A percentile compares a stretch with the other conserved stretches of the same genome.
phyloP scores from a whole-genome alignment of 331 rosid species.

The Pyracantha coccinea region DNA sequence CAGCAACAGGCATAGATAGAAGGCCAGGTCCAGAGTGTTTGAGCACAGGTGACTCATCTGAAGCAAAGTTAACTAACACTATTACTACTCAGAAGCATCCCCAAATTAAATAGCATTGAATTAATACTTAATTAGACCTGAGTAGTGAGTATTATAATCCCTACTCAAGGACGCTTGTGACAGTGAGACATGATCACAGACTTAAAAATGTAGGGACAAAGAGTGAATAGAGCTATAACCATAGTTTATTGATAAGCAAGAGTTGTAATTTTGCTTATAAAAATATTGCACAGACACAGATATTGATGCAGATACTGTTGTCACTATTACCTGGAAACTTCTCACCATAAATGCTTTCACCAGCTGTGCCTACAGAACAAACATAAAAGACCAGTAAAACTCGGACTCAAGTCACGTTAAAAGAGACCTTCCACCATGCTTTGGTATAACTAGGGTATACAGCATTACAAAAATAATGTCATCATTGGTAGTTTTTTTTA shows the following conservation, averaged over 20 bases:
- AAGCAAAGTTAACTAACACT: conserved; percentile 14
- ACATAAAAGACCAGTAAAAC: not conserved
- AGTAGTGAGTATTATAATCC: not conserved
- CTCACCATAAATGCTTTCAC: conserved; percentile 85
- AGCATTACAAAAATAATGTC: not conserved
- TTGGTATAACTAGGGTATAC: not conserved
- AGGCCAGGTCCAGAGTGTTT: conserved; percentile 78
- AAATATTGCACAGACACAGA: not conserved
- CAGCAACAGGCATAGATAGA: conserved; percentile 73
- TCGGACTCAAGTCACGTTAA: not conserved
- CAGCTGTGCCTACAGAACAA: conserved; percentile 60
- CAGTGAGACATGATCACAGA: not conserved
- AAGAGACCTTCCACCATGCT: not conserved
- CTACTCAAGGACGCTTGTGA: not conserved
- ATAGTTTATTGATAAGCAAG: not conserved
- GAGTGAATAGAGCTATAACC: not conserved
- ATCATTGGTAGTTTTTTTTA: not conserved
- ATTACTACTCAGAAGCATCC: not conserved
- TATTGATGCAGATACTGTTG: not conserved
- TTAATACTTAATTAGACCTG: not conserved
- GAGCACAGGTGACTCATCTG: conserved; percentile 76
- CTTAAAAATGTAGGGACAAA: not conserved
- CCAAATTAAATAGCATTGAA: not conserved
- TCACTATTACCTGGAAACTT: conserved; percentile 74
- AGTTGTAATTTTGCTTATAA: not conserved